A percentile compares a stretch with the other conserved stretches of the same genome.
These are phyloP conservation scores for Thelonectria discophora DNA, from an alignment of 2,329 filamentous ascomycete species.

Conservation along the genomic window DNA sequence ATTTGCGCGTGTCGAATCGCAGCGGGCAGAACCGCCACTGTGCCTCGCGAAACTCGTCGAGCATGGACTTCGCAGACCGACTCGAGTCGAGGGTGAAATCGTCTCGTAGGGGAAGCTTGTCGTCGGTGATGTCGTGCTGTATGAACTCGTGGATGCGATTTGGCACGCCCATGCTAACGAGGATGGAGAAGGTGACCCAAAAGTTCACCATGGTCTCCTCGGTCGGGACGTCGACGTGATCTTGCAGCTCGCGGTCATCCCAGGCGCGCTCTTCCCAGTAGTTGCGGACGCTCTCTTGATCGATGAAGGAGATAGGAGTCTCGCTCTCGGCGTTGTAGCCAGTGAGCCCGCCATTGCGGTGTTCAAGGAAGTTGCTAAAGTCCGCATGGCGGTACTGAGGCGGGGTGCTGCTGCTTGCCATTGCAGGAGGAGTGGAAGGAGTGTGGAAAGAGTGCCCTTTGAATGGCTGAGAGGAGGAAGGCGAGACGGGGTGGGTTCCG, in stretches of 20 bases:
- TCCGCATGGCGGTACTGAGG: no score
- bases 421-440: no score
- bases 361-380: no score
- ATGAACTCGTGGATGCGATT: constrained; percentile 14
- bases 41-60: neutral
- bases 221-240: neutral
- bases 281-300: neutral
- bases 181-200: constrained; percentile 27
- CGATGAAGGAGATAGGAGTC: no score
- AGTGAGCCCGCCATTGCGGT: no score
- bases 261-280: neutral
- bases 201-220: neutral
- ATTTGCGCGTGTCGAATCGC: neutral
- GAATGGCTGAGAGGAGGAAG: no score
- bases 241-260: neutral
- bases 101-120: constrained; percentile 11
- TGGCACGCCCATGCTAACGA: constrained; percentile 15
- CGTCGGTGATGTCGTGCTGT: constrained; percentile 1
- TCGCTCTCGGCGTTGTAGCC: no score
- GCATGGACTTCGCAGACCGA: neutral
- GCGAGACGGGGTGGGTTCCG: no score
- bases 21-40: constrained; percentile 31
- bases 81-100: neutral
- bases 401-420: no score
- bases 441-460: no score